A percentile compares a stretch with the other conserved stretches of the same genome.
phyloP scores from a whole-genome alignment of 192 early-diverging fungal genomes.

The Coemansia sp. region DNA sequence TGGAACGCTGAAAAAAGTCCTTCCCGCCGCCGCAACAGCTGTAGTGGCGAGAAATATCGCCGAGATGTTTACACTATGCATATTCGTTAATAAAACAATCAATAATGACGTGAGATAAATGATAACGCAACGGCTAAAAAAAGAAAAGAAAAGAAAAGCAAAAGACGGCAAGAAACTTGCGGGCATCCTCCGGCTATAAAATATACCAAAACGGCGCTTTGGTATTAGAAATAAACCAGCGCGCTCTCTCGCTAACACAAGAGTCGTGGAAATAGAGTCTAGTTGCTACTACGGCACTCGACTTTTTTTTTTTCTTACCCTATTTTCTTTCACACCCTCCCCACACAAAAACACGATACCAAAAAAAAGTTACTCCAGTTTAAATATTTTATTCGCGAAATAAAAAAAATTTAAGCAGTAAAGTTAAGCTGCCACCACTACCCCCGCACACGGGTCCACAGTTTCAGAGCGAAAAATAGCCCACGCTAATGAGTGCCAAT shows the following conservation, averaged over 20 bases:
- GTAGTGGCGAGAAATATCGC: constrained; percentile 16
- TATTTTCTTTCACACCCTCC: not conserved
- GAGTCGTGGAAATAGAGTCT: not conserved
- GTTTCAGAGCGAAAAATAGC: constrained; percentile 7
- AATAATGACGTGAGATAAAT: not conserved
- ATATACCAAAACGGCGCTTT: not conserved
- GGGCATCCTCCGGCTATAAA: not conserved
- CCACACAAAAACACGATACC: not conserved
- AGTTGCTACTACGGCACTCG: not conserved
- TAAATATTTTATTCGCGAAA: not conserved
- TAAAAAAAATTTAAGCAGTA: not conserved
- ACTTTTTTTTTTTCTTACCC: not conserved
- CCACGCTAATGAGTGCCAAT: not conserved
- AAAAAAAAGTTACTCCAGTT: not conserved
- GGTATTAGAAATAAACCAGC: too few relatives aligned
- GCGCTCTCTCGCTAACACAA: not conserved
- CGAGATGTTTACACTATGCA: constrained; percentile 17
- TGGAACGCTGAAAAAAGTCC: constrained; percentile 41
- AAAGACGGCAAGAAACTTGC: not conserved
- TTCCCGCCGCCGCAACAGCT: constrained; percentile 23
- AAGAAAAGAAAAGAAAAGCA: not conserved
- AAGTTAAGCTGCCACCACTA: too few relatives aligned
- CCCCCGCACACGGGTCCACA: not conserved
- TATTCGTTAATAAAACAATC: not conserved
- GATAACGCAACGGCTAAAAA: not conserved